Percentiles rank a stretch among this genome's conserved stretches.
These are phyloP conservation scores for Exophiala alcalophila DNA, from an alignment of 2,329 filamentous ascomycete species.

Conservation along the genomic window DNA sequence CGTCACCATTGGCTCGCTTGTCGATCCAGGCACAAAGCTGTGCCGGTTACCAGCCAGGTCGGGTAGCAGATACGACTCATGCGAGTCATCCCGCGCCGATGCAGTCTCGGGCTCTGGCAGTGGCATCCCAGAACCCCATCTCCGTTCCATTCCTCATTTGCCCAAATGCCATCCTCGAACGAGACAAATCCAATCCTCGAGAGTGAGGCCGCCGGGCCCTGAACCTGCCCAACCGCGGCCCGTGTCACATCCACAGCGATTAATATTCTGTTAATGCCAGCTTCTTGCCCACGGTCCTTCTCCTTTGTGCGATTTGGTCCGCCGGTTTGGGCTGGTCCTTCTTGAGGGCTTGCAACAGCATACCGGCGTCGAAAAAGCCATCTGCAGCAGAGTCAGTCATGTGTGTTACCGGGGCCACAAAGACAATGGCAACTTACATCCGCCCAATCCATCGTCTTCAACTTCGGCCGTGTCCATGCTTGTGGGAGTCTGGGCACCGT, in stretches of 20 bases:
- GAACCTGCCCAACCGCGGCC: no score
- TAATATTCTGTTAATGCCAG: conserved; percentile 48
- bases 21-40: conserved; percentile 25
- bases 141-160: conserved; percentile 17
- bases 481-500: conserved; percentile 58
- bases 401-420: conserved; percentile 30
- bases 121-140: no score
- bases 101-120: no score
- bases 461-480: conserved; percentile 65
- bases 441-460: conserved; percentile 85
- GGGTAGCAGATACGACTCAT: conserved; percentile 11
- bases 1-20: conserved; percentile 22
- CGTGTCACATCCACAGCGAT: no score
- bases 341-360: conserved; percentile 67
- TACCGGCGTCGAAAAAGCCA: conserved; percentile 95
- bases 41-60: conserved; percentile 8
- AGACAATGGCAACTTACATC: conserved; percentile 67
- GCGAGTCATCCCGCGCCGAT: conserved; percentile 17
- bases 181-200: conserved; percentile 4
- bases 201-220: neutral
- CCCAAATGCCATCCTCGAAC: conserved; percentile 8
- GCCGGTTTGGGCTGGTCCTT: conserved; percentile 38
- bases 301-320: conserved; percentile 31
- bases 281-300: conserved; percentile 48
- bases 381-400: conserved; percentile 55